Conservation (phyloP, 2,329 filamentous ascomycete genomes). For the Monilinia polystroma region DNA sequence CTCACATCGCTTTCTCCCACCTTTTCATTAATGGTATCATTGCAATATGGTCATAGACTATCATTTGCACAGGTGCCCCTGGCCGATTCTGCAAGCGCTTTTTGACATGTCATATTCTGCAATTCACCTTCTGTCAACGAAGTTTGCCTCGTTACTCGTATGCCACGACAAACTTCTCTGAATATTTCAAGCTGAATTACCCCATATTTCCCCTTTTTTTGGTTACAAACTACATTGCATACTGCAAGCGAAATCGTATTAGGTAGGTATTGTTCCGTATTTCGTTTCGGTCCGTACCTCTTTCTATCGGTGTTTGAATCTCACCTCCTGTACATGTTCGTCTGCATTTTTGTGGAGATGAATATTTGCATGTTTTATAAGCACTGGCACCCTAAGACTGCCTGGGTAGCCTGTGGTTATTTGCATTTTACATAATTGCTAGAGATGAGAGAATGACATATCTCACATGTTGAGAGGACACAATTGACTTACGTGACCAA, state of each 20-base stretch:
- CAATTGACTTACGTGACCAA: constrained; percentile 6
- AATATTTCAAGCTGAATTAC: constrained; percentile 8
- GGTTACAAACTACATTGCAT: constrained; percentile 8
- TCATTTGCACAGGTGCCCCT: constrained; percentile 8
- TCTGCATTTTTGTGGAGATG: constrained; percentile 18
- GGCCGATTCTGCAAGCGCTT: constrained; percentile 21
- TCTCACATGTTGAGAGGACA: constrained; percentile 4
- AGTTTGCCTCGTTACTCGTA: constrained; percentile 8
- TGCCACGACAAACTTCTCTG: neutral
- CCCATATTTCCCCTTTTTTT: constrained; percentile 2
- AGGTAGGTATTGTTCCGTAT: constrained; percentile 11
- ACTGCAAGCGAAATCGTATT: constrained; percentile 8
- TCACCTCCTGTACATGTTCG: constrained; percentile 10
- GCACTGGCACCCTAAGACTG: neutral
- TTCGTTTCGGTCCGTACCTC: constrained; percentile 17
- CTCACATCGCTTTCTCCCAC: constrained; percentile 9
- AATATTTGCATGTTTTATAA: constrained; percentile 8
- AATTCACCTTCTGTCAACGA: constrained; percentile 19
- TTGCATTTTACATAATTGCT: constrained; percentile 2
- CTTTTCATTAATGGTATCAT: neutral
- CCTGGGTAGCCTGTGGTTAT: neutral
- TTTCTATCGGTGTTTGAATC: constrained; percentile 9
- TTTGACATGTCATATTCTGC: constrained; percentile 18
- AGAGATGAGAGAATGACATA: constrained; percentile 6
- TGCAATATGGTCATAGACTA: constrained; percentile 9